Conservation (phyloP, 2,329 filamentous ascomycete genomes). For the Alternaria sp. region DNA sequence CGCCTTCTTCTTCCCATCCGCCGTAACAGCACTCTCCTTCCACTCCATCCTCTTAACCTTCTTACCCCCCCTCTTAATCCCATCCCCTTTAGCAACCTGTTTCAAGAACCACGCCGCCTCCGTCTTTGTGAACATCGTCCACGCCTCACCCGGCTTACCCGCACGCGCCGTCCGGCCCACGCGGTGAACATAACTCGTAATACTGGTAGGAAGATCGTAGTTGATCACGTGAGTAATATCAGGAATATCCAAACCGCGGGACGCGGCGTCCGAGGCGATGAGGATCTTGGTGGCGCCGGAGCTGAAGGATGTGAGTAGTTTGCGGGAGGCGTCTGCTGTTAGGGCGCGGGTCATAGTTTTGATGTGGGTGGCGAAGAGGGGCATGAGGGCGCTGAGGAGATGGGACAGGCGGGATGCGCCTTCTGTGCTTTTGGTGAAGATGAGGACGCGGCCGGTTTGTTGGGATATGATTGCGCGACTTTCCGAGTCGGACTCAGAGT, state of each 20-base stretch:
- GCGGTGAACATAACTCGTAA: constrained; percentile 86
- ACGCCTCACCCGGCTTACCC: constrained; percentile 75
- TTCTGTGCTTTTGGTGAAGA: constrained; percentile 93
- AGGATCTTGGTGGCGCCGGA: constrained; percentile 71
- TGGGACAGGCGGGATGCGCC: constrained; percentile 84
- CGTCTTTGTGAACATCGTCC: constrained; percentile 81
- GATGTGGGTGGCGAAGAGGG: constrained; percentile 62
- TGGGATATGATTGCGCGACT: constrained; percentile 16
- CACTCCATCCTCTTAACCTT: constrained; percentile 56
- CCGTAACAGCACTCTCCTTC: constrained; percentile 49
- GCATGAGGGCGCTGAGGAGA: constrained; percentile 72
- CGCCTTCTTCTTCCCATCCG: constrained; percentile 45
- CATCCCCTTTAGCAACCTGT: constrained; percentile 69
- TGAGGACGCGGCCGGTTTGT: constrained; percentile 60
- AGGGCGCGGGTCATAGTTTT: constrained; percentile 79
- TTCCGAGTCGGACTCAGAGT: constrained; percentile 15
- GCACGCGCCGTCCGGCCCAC: constrained; percentile 90
- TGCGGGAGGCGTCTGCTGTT: constrained; percentile 72
- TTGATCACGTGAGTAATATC: constrained; percentile 86
- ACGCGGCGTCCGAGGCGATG: constrained; percentile 91
- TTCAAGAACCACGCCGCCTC: constrained; percentile 94
- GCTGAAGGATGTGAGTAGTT: constrained; percentile 71
- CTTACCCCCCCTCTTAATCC: constrained; percentile 55
- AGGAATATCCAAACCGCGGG: constrained; percentile 84
- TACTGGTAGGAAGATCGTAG: constrained; percentile 85